A percentile compares a stretch with the other conserved stretches of the same genome.
Conservation (phyloP, 2,329 filamentous ascomycete genomes). For the Claviceps lovelessii region DNA sequence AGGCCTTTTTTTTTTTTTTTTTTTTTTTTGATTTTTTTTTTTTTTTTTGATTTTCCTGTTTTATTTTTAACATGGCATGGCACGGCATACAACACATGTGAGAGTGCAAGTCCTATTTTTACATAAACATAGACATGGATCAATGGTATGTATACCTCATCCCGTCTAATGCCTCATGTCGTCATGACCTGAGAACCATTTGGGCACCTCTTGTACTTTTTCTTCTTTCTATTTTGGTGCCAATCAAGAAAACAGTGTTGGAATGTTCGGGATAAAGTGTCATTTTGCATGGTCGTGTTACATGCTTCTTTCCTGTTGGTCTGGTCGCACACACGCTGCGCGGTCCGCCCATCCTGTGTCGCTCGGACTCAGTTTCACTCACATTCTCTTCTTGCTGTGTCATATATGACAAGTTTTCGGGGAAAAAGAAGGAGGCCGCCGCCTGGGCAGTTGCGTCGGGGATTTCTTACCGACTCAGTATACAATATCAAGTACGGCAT, state of each 20-base stretch:
- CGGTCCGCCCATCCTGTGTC: not conserved
- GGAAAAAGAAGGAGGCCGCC: no score
- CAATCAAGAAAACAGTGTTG: not conserved
- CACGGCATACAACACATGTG: not conserved
- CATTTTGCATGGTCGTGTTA: not conserved
- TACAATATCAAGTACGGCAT: no score
- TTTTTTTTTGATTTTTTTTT: not conserved
- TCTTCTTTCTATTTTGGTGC: not conserved
- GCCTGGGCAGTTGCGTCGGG: not conserved
- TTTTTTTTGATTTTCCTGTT: not conserved
- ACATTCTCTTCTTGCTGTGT: not conserved
- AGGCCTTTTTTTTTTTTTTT: not conserved
- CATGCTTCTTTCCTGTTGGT: not conserved
- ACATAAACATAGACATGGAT: no score
- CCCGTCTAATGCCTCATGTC: not conserved
- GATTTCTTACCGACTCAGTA: not conserved
- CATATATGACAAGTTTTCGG: not conserved
- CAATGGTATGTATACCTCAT: no score
- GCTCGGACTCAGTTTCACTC: not conserved
- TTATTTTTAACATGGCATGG: not conserved
- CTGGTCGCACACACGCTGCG: not conserved
- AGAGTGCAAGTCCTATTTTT: not conserved
- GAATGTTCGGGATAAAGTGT: not conserved
- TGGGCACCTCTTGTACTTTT: no score
- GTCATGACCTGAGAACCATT: not conserved